phyloP scores from a whole-genome alignment of 2,329 filamentous ascomycete species.

The Septoria petroselini region DNA sequence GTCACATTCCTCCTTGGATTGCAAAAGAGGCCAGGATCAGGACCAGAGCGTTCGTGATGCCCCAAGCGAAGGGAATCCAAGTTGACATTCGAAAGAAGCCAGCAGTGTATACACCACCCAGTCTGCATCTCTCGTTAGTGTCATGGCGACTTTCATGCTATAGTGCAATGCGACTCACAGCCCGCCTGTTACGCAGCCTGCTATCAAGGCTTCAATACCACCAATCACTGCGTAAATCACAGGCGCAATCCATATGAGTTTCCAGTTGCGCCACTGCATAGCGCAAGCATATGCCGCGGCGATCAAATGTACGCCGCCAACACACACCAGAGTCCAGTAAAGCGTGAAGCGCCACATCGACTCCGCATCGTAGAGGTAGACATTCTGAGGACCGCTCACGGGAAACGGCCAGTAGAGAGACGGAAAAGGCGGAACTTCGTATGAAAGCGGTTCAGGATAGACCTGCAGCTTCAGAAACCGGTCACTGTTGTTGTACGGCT shows the following conservation, averaged over 20 bases:
- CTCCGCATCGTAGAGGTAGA: constrained; percentile 67
- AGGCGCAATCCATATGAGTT: constrained; percentile 66
- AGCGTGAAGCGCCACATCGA: constrained; percentile 88
- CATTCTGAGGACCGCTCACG: constrained; percentile 53
- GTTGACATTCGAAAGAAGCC: constrained; percentile 90
- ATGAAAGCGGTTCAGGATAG: constrained; percentile 54
- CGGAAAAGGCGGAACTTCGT: constrained; percentile 70
- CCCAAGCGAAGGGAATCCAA: constrained; percentile 90
- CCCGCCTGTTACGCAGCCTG: constrained; percentile 76
- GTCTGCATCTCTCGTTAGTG: constrained; percentile 44
- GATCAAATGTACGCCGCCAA: constrained; percentile 69
- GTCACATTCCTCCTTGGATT: constrained; percentile 81
- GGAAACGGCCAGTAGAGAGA: constrained; percentile 74
- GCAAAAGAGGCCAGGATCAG: constrained; percentile 85
- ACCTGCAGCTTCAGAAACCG: constrained; percentile 47
- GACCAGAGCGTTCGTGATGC: constrained; percentile 75
- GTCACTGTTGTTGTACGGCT: constrained; percentile 22
- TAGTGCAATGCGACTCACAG: constrained; percentile 55
- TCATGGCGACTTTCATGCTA: constrained; percentile 12
- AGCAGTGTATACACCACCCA: constrained; percentile 75
- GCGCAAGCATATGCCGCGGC: constrained; percentile 69
- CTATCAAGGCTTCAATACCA: constrained; percentile 71
- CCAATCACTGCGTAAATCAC: constrained; percentile 68
- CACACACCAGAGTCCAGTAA: constrained; percentile 80
- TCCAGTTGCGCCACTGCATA: constrained; percentile 62